phyloP scores from a whole-genome alignment of 768 basidiomycete genomes.

The Chalciporus piperatus region DNA sequence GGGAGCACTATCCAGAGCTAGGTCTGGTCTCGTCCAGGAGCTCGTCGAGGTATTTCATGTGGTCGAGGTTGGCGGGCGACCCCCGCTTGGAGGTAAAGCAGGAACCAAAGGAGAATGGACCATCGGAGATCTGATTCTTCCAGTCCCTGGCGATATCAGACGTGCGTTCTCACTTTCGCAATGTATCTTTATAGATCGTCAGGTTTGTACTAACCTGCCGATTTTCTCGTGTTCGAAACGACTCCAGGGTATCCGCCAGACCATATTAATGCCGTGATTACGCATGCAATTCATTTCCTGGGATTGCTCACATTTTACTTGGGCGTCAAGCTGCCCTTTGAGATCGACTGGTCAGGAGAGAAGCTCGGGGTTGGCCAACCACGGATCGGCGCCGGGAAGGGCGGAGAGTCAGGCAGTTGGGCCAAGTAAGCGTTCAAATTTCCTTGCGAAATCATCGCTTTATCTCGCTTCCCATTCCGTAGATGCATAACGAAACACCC shows the following conservation, averaged over 20 bases:
- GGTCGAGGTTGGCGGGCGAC: slow-evolving; percentile 76
- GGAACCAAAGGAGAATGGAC: slow-evolving; percentile 84
- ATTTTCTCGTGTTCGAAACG: background rate
- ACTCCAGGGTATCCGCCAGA: slow-evolving; percentile 75
- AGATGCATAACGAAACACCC: slow-evolving; percentile 73
- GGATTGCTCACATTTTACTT: slow-evolving; percentile 79
- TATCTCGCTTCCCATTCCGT: background rate
- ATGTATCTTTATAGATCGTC: background rate
- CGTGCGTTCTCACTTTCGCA: slow-evolving; percentile 41
- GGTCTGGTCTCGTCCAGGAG: slow-evolving; percentile 74
- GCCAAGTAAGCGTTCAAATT: slow-evolving; percentile 44
- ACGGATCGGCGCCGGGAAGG: slow-evolving; percentile 69
- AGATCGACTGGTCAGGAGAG: slow-evolving; percentile 66
- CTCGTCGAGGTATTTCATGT: slow-evolving; percentile 84
- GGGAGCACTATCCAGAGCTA: slow-evolving; percentile 58
- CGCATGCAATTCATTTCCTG: slow-evolving; percentile 77
- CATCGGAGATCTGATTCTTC: slow-evolving; percentile 75
- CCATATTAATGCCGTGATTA: slow-evolving; percentile 86
- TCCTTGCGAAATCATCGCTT: too few species aligned
- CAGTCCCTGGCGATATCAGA: slow-evolving; percentile 81
- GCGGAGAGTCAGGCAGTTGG: slow-evolving; percentile 71
- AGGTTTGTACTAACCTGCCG: background rate
- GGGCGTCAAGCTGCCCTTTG: slow-evolving; percentile 80
- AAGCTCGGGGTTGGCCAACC: slow-evolving; percentile 74
- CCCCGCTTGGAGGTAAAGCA: slow-evolving; percentile 69